Conservation (phyloP, 129 eudicot genomes). For the Gnaphalium uliginosum region DNA sequence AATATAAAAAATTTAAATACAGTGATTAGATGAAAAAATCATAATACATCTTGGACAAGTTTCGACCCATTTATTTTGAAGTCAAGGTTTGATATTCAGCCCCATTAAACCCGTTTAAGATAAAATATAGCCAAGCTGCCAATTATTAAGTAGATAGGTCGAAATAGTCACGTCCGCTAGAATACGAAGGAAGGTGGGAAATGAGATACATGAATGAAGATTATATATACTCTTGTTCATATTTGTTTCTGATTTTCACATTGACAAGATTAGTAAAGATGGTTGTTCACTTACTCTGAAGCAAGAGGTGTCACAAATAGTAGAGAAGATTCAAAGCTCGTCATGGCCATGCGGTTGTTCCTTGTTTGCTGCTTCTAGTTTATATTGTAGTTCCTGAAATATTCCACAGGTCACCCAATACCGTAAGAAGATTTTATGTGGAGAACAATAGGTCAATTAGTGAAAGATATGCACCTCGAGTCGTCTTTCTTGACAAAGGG, state of each 20-base stretch:
- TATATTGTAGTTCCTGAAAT: constrained; percentile 76
- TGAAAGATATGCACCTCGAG: constrained; percentile 56
- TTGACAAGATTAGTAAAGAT: background rate
- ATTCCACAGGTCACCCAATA: constrained; percentile 6
- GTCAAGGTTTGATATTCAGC: background rate
- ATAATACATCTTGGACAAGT: background rate
- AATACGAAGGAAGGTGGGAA: background rate
- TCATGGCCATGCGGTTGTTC: constrained; percentile 68
- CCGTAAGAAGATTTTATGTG: constrained; percentile 11
- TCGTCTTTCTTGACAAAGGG: constrained; percentile 71
- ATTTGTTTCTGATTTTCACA: constrained; percentile 9
- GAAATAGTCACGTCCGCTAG: background rate
- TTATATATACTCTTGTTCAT: background rate
- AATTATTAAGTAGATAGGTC: background rate
- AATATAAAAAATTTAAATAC: background rate
- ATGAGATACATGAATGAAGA: constrained; percentile 6
- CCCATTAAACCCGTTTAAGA: background rate
- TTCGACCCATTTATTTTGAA: background rate
- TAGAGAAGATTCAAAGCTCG: constrained; percentile 54
- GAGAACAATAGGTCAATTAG: background rate
- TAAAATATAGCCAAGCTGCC: background rate
- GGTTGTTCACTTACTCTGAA: constrained; percentile 11
- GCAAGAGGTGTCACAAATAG: constrained; percentile 30
- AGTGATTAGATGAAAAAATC: background rate
- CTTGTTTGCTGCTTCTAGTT: constrained; percentile 66